phyloP scores from a whole-genome alignment of 768 basidiomycete species.

The Dentipellis fragilis region DNA sequence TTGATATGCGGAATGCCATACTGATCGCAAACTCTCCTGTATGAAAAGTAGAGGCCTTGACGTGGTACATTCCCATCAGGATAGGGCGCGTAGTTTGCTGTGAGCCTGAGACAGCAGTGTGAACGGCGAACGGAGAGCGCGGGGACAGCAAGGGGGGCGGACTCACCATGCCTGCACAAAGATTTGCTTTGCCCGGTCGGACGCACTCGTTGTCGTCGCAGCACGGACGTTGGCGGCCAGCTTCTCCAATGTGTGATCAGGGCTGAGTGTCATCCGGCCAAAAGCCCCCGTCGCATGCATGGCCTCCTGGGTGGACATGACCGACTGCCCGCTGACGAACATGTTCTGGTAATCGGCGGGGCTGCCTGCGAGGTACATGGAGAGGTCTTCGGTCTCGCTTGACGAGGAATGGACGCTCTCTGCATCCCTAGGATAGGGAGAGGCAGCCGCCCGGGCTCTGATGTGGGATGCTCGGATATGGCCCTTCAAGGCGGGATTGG shows the following conservation, averaged over 20 bases:
- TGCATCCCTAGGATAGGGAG: constrained; percentile 78
- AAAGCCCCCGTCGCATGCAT: constrained; percentile 67
- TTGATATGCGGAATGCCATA: constrained; percentile 93
- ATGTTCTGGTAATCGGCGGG: constrained; percentile 62
- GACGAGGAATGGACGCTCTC: constrained; percentile 84
- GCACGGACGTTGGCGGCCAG: constrained; percentile 79
- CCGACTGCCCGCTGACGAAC: constrained; percentile 36
- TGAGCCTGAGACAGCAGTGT: constrained; percentile 43
- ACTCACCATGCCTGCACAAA: constrained; percentile 88
- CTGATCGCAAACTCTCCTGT: constrained; percentile 83
- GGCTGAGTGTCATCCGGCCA: constrained; percentile 64
- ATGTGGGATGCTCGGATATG: constrained; percentile 69
- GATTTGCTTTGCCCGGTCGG: constrained; percentile 85
- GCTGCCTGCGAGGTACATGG: constrained; percentile 57
- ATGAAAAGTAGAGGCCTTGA: constrained; percentile 91
- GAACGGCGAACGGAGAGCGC: constrained; percentile 7
- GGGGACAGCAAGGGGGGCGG: constrained; percentile 2
- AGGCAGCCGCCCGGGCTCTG: constrained; percentile 70
- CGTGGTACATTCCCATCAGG: constrained; percentile 90
- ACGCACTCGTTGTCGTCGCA: constrained; percentile 85
- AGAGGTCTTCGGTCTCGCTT: constrained; percentile 81
- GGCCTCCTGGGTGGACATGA: constrained; percentile 29
- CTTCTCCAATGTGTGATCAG: constrained; percentile 77
- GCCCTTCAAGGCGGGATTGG: constrained; percentile 68
- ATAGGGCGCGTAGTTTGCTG: constrained; percentile 83